These are phyloP conservation scores for Hanseniaspora mollemarum DNA, from an alignment of 805 yeast genomes.

Conservation along the genomic window DNA sequence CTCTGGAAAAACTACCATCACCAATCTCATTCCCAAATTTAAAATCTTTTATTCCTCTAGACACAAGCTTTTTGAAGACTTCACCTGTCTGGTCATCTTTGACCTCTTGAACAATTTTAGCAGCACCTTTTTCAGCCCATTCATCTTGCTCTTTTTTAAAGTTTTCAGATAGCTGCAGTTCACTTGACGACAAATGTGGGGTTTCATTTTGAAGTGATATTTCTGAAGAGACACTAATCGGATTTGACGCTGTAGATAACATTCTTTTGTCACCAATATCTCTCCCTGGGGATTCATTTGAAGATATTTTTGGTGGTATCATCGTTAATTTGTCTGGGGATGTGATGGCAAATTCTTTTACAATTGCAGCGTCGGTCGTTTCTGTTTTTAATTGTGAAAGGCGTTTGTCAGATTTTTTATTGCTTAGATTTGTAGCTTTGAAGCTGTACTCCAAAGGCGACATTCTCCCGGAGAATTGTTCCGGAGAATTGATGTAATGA, in stretches of 20 bases:
- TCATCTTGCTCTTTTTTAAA: conserved; percentile 30
- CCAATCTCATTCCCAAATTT: conserved; percentile 82
- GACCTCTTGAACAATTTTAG: conserved; percentile 38
- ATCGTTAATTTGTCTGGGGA: neutral
- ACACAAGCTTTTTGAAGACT: conserved; percentile 40
- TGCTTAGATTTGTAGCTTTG: neutral
- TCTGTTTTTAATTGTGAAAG: neutral
- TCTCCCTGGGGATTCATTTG: neutral
- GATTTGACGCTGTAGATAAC: neutral
- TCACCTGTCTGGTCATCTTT: conserved; percentile 39
- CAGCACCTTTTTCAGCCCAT: conserved; percentile 53
- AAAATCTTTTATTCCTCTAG: conserved; percentile 64
- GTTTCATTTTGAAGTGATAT: neutral
- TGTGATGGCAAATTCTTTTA: too few relatives aligned
- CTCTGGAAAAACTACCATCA: conserved; percentile 94
- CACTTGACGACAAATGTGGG: conserved; percentile 13
- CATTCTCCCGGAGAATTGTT: neutral
- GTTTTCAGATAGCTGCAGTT: conserved; percentile 6
- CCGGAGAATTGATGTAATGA: conserved; percentile 3
- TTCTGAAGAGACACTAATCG: neutral
- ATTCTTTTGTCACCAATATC: neutral
- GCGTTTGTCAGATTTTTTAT: neutral
- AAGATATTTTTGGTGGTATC: neutral
- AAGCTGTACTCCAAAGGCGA: neutral
- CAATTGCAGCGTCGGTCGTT: neutral